Percentiles rank a stretch among this genome's conserved stretches.
These are phyloP conservation scores for Nemania sp. DNA, from an alignment of 2,329 filamentous ascomycete genomes.

Conservation along the genomic window DNA sequence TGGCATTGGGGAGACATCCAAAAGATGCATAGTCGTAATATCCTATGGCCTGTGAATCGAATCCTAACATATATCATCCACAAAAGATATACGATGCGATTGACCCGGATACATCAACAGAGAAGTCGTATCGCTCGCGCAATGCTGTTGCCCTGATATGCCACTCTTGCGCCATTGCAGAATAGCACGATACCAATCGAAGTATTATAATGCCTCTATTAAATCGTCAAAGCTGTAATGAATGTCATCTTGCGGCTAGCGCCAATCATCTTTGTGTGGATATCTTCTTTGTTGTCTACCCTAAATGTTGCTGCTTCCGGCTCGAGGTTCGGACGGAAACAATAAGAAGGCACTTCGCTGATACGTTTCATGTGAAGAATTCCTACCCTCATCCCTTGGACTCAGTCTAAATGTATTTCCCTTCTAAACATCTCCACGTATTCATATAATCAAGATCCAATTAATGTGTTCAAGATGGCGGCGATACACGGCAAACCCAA, in stretches of 20 bases:
- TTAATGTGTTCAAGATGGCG: slow-evolving; percentile 7
- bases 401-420: background rate
- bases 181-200: background rate
- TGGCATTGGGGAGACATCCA: background rate
- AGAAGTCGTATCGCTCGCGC: no score
- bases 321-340: background rate
- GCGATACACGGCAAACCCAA: background rate
- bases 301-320: slow-evolving; percentile 3
- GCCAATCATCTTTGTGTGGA: slow-evolving; percentile 8
- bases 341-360: slow-evolving; percentile 1
- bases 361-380: background rate
- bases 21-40: background rate
- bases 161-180: no score
- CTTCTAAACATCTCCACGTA: background rate
- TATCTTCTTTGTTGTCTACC: slow-evolving; percentile 2
- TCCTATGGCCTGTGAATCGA: no score
- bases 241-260: slow-evolving; percentile 3
- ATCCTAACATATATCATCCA: background rate
- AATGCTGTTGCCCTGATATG: no score
- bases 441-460: background rate
- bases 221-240: background rate
- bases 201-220: background rate
- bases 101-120: background rate
- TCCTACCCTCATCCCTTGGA: background rate
- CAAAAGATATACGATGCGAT: background rate